phyloP scores from a whole-genome alignment of 768 basidiomycete species.

The Mycena rosella region DNA sequence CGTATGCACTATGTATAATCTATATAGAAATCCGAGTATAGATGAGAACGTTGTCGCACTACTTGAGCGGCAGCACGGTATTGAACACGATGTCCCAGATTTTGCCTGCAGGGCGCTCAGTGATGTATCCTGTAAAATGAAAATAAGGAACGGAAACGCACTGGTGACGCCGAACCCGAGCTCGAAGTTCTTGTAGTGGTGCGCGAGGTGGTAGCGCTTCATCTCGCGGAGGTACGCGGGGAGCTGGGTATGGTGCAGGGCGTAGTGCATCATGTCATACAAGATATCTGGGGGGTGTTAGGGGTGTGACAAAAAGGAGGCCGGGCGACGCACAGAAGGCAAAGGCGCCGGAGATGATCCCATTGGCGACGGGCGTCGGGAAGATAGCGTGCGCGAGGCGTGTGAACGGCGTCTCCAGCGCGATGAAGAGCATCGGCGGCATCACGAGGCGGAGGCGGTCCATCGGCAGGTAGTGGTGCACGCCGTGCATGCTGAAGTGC shows the following conservation, averaged over 20 bases:
- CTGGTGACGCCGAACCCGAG: constrained; percentile 98
- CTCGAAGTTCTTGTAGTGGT: constrained; percentile 99
- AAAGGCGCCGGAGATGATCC: constrained; percentile 88
- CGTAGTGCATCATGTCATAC: constrained; percentile 95
- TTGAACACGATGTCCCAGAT: constrained; percentile 95
- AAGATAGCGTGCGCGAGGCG: constrained; percentile 85
- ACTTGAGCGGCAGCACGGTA: constrained; percentile 79
- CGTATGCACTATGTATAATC: too few species aligned
- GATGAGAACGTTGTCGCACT: too few species aligned
- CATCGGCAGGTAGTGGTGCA: constrained; percentile 99
- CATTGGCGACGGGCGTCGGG: constrained; percentile 88
- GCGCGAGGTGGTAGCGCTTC: constrained; percentile 98
- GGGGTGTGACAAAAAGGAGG: background rate
- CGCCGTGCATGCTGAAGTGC: constrained; percentile 94
- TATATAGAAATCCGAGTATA: too few species aligned
- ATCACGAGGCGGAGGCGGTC: constrained; percentile 95
- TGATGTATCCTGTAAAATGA: background rate
- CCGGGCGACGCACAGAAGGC: constrained; percentile 70
- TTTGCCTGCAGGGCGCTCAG: constrained; percentile 66
- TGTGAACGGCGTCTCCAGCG: constrained; percentile 89
- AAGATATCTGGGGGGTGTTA: constrained; percentile 67
- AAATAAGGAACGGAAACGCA: constrained; percentile 48
- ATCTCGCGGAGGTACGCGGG: constrained; percentile 89
- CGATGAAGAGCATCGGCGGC: constrained; percentile 89
- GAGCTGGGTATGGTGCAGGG: constrained; percentile 90